Evolutionary conservation across 352 stramenopile genomes (phyloP).

Genomic region (Aphanomyces cochlioides): DNA sequence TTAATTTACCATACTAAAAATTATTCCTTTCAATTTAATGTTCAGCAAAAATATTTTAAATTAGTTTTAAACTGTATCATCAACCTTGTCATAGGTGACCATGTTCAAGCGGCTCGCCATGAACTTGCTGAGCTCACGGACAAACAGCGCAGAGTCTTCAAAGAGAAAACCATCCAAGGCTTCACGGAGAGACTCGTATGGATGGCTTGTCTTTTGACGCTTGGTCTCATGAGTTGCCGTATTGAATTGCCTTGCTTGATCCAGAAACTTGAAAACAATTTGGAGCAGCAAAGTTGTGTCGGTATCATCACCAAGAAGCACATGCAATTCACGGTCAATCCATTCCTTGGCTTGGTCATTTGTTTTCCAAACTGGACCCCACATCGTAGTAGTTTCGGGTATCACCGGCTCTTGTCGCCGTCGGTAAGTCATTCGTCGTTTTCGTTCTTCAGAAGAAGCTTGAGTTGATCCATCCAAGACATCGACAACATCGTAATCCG

Average conservation of each 20-base stretch:
- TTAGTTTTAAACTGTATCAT: no score
- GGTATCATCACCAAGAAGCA: neutral
- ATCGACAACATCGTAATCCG: slow-evolving; percentile 15
- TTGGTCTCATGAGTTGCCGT: neutral
- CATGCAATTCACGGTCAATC: slow-evolving; percentile 9
- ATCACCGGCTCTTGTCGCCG: neutral
- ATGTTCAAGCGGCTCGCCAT: slow-evolving; percentile 59
- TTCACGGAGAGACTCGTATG: slow-evolving; percentile 41
- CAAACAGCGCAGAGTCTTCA: slow-evolving; percentile 55
- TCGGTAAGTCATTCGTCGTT: neutral
- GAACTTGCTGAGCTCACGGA: slow-evolving; percentile 61
- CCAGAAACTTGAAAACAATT: neutral
- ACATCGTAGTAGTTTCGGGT: neutral
- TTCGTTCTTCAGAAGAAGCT: neutral
- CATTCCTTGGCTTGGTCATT: slow-evolving; percentile 17
- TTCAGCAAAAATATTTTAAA: neutral
- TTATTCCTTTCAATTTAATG: neutral
- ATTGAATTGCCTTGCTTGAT: neutral
- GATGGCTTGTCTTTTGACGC: neutral
- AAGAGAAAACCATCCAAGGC: slow-evolving; percentile 61
- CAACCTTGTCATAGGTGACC: slow-evolving; percentile 51
- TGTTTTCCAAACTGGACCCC: slow-evolving; percentile 9
- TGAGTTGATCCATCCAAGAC: neutral
- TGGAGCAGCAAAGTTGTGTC: slow-evolving; percentile 8
- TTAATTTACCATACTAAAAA: neutral